Base-by-base conservation (phyloP, 1,139 yeast species). In the Taiozyma sp. region DNA sequence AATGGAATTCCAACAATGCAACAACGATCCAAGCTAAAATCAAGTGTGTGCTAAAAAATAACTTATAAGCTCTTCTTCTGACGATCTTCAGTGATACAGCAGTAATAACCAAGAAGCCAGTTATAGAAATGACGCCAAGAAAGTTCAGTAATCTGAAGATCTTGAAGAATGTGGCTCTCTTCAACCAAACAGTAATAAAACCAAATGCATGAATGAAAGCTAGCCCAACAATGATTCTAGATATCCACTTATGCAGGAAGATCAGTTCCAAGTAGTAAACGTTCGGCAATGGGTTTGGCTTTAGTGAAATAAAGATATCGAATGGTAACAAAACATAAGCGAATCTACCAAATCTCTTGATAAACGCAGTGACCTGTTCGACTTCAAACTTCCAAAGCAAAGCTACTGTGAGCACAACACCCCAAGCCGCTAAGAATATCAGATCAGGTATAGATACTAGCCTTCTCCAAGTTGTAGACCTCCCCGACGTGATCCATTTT, bases 181-280 rank as follows among this genome's bases (percentile, higher is more conserved):
- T 52, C 29, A 64, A 58, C 83, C 86, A 85, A 55, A 71, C 71
- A 28, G 66, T 63, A 4, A 76, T 51, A 67, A 72, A 88, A n/a
- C 82, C 83, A 32, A 74, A 53, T 0, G 86, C 75, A 62, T 91
- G 98, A 12, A 79, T 46, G 0, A 75, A 46, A 0, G 81, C 79
- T 43, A 80, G 69, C 0, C 76, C 57, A 0, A 87, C 73, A 5
- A 86, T 78, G 2, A 84, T 54, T 56, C 97, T 71, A 2, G 95
- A 84, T 0, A 87, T 66, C 96, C 96, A 89, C 65, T 88, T 89
- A 68, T 91, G 97, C 14, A 87, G 62, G 13, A 72, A 73, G 8
- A 89, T 61, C 14, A 83, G 66, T 43, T 78, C 73, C 52, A 87
- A 67, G 60, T 88, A 89, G 50, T 76, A 71, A 13, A 81, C 78